Evolutionary conservation across 2,329 filamentous ascomycete species (phyloP).

Genomic region (Hirsutella minnesotensis): DNA sequence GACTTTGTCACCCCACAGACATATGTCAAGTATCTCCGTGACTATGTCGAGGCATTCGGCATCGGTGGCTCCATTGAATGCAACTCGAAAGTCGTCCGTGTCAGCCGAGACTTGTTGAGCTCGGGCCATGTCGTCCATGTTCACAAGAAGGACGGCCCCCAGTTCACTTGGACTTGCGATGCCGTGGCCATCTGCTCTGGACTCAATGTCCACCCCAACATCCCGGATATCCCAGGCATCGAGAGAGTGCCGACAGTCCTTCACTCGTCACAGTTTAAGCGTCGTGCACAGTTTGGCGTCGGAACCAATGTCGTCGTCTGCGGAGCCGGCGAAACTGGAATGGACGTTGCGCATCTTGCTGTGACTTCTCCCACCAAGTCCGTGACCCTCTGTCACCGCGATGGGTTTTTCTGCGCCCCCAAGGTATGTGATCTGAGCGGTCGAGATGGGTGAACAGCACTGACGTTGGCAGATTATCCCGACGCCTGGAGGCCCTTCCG

Average conservation of each 20-base stretch:
- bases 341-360: constrained; percentile 32
- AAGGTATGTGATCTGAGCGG: constrained; percentile 18
- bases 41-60: constrained; percentile 25
- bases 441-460: background rate
- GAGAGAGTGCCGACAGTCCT: constrained; percentile 22
- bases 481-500: constrained; percentile 4
- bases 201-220: constrained; percentile 27
- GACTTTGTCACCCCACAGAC: constrained; percentile 29
- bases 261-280: constrained; percentile 32
- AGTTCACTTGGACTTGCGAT: constrained; percentile 24
- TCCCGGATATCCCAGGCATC: constrained; percentile 26
- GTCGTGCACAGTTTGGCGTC: constrained; percentile 26
- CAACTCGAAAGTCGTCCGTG: constrained; percentile 15
- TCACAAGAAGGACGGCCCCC: background rate
- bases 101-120: constrained; percentile 9
- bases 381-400: constrained; percentile 31
- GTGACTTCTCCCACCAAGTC: constrained; percentile 28
- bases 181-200: constrained; percentile 34
- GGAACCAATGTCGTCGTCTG: constrained; percentile 28
- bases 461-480: constrained; percentile 13
- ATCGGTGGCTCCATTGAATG: constrained; percentile 25
- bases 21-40: constrained; percentile 30
- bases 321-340: constrained; percentile 32
- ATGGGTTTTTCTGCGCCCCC: constrained; percentile 33
- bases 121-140: constrained; percentile 8